Conservation (phyloP, 2,329 filamentous ascomycete genomes). For the Fonsecaea erecta region DNA sequence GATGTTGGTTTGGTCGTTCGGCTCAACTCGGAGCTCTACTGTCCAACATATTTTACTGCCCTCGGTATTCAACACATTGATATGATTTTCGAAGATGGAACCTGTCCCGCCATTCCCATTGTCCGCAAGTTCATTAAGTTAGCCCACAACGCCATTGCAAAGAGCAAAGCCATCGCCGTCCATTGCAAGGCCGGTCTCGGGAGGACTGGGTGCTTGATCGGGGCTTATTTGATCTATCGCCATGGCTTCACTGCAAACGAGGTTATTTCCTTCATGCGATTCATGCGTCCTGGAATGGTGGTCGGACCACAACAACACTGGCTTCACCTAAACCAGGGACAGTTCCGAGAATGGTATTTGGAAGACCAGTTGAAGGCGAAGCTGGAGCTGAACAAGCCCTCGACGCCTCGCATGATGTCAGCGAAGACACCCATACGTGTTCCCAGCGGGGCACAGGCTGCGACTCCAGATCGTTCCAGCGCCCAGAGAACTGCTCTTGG, state of each 20-base stretch:
- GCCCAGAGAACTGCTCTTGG: slow-evolving; percentile 78
- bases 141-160: slow-evolving; percentile 91
- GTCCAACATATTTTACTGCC: slow-evolving; percentile 93
- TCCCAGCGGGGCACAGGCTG: slow-evolving; percentile 70
- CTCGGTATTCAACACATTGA: slow-evolving; percentile 94
- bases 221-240: slow-evolving; percentile 95
- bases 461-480: slow-evolving; percentile 70
- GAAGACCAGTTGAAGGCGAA: slow-evolving; percentile 80
- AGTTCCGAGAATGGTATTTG: slow-evolving; percentile 98
- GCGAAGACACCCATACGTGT: slow-evolving; percentile 61
- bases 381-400: slow-evolving; percentile 67
- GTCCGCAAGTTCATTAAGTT: slow-evolving; percentile 94
- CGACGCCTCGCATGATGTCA: slow-evolving; percentile 59
- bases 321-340: slow-evolving; percentile 94
- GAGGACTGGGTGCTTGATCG: slow-evolving; percentile 93
- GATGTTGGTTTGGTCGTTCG: slow-evolving; percentile 93
- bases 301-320: slow-evolving; percentile 98
- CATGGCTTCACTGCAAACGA: slow-evolving; percentile 98
- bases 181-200: slow-evolving; percentile 98
- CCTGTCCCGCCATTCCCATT: slow-evolving; percentile 84
- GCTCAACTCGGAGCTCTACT: slow-evolving; percentile 94
- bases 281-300: slow-evolving; percentile 99
- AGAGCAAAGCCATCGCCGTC: slow-evolving; percentile 91
- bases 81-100: slow-evolving; percentile 99
- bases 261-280: slow-evolving; percentile 96